Evolutionary conservation across 129 eudicot species (phyloP), one percentile per base, ranked within the genome.

Genomic region (Scalesia atractyloides): DNA sequence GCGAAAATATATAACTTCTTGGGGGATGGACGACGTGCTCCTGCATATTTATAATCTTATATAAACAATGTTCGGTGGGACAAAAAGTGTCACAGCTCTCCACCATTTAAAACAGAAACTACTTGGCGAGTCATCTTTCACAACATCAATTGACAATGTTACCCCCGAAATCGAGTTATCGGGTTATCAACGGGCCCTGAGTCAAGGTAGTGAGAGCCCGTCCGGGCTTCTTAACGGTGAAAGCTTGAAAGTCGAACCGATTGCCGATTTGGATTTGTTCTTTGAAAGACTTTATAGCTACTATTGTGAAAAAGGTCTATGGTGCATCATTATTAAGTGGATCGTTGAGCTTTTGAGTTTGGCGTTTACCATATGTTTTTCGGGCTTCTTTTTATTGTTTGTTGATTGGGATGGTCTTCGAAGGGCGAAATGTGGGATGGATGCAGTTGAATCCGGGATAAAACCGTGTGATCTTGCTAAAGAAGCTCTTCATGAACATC

Each of bases 291-390:
- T 94, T n/a, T 94, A 94, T 84, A 79, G 86, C 78, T 94, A 94
- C 82, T 94, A 94, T 68, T 88, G 97, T 64, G 97, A 88, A 74
- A 94, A 94, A 77, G 99, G 99, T 61, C 87, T 94, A 52, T 86
- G 93, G 97, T 94, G 99, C 92, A 90, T 94, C n/a, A 88, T 94
- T 39, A 87, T 86, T 18, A 94, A 88, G 86, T 94, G 99, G 99
- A 78, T 94, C 51, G 91, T 90, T 66, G 99, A 90, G 68, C 97
- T 94, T 51, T 76, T 94, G 64, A 90, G 94, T 69, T 82, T 94
- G 24, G 99, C 88, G 43, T 94, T 94, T 65, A 84, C 89, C 67
- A 90, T 94, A 72, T 88, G 96, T 72, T 94, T 94, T 70, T 90
- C 99, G 9, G 97, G 89, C 3, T 94, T 94, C 79, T 88, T 94